These are phyloP conservation scores for Calonectria fujianensis DNA, from an alignment of 2,329 filamentous ascomycete genomes.

Conservation along the genomic window DNA sequence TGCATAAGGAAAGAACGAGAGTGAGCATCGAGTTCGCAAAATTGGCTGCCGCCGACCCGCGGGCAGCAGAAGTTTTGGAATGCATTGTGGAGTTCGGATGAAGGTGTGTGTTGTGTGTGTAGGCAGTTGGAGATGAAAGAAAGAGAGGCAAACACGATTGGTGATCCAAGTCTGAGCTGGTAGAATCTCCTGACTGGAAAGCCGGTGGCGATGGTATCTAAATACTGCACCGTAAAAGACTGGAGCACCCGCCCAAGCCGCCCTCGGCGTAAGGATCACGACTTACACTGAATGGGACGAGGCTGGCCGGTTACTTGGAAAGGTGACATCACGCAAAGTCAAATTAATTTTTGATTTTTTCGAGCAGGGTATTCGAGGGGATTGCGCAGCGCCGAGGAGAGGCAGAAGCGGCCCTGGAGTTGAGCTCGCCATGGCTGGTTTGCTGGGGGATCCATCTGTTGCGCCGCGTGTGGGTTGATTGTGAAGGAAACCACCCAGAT, in stretches of 20 bases:
- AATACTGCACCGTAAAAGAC: background rate
- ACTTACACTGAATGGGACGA: background rate
- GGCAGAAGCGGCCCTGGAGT: background rate
- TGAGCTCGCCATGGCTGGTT: background rate
- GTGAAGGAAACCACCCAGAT: background rate
- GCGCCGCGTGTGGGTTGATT: background rate
- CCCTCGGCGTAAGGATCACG: background rate
- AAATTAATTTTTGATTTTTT: background rate
- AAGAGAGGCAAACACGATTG: background rate
- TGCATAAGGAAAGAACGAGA: background rate
- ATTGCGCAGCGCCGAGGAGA: background rate
- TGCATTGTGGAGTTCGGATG: background rate
- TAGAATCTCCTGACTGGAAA: background rate
- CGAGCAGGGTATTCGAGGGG: background rate
- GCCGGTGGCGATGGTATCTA: background rate
- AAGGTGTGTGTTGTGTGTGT: background rate
- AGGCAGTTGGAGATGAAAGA: background rate
- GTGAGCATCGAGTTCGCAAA: background rate
- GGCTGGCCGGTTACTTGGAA: background rate
- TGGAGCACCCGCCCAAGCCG: background rate
- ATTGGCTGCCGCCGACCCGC: background rate
- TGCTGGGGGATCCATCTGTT: background rate
- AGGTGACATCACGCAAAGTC: background rate
- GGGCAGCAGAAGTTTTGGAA: background rate
- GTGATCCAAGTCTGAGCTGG: background rate